Conservation (phyloP, 2,329 filamentous ascomycete genomes). For the Alternaria panax region DNA sequence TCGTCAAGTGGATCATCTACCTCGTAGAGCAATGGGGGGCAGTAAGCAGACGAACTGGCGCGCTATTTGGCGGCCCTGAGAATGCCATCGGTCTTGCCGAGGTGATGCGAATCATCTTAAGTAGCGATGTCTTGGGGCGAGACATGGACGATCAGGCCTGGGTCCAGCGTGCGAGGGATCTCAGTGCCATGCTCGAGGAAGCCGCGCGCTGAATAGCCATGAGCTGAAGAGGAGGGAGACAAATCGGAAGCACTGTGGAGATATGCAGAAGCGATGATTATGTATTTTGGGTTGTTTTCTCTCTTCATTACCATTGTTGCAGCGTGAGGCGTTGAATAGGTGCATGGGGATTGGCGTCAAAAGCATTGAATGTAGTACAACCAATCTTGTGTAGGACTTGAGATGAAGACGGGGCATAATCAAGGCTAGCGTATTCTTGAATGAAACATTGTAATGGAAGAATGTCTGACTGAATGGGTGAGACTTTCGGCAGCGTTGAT, state of each 20-base stretch:
- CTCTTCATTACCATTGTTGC: conserved; percentile 28
- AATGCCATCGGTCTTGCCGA: conserved; percentile 58
- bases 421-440: conserved; percentile 16
- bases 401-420: conserved; percentile 2
- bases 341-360: conserved; percentile 26
- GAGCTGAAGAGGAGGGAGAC: not conserved
- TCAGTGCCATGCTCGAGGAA: conserved; percentile 39
- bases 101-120: conserved; percentile 52
- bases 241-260: conserved; percentile 2
- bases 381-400: conserved; percentile 21
- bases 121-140: conserved; percentile 51
- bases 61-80: conserved; percentile 67
- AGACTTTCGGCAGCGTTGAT: not conserved
- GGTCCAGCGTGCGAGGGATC: conserved; percentile 38
- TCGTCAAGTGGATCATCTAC: conserved; percentile 69
- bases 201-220: conserved; percentile 31
- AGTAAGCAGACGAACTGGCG: conserved; percentile 61
- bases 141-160: conserved; percentile 47
- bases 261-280: conserved; percentile 16
- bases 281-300: conserved; percentile 19
- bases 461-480: not conserved
- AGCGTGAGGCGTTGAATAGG: conserved; percentile 42
- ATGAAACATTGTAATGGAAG: conserved; percentile 17
- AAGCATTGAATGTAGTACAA: conserved; percentile 28
- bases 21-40: conserved; percentile 68